These are phyloP conservation scores for Nemania sp. DNA, from an alignment of 2,329 filamentous ascomycete species.

Conservation along the genomic window DNA sequence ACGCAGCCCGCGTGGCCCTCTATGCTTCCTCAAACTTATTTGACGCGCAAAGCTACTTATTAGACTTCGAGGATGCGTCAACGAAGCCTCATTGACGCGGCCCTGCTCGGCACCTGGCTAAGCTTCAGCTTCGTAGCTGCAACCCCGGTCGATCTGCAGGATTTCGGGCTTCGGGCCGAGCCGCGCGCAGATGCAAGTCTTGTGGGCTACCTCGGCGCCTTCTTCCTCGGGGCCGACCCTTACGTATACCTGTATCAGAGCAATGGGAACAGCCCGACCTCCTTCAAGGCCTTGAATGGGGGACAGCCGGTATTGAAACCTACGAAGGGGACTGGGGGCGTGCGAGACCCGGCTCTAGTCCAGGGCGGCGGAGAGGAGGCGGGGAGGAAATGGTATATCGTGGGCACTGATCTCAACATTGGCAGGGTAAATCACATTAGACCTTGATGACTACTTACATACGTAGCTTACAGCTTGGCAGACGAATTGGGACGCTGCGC, in stretches of 20 bases:
- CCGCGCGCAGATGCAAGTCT: slow-evolving; percentile 55
- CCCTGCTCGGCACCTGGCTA: slow-evolving; percentile 37
- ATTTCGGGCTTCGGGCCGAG: slow-evolving; percentile 41
- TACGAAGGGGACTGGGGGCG: slow-evolving; percentile 63
- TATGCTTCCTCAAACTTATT: background rate
- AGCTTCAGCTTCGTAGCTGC: slow-evolving; percentile 28
- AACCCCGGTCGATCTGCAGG: slow-evolving; percentile 43
- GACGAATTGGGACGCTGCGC: slow-evolving; percentile 65
- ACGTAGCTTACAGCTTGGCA: slow-evolving; percentile 42
- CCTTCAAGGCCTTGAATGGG: slow-evolving; percentile 62
- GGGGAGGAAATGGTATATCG: slow-evolving; percentile 66
- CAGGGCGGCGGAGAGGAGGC: slow-evolving; percentile 59
- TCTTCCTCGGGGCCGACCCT: slow-evolving; percentile 66
- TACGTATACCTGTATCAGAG: slow-evolving; percentile 67
- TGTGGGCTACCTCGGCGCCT: slow-evolving; percentile 65
- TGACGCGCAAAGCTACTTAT: background rate
- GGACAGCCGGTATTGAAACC: slow-evolving; percentile 62
- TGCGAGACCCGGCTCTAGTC: slow-evolving; percentile 65
- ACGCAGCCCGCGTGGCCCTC: background rate
- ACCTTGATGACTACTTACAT: background rate
- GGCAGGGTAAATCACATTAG: slow-evolving; percentile 51
- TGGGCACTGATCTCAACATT: slow-evolving; percentile 67
- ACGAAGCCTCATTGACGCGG: slow-evolving; percentile 14
- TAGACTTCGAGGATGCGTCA: slow-evolving; percentile 21
- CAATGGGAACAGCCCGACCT: slow-evolving; percentile 63